A percentile compares a stretch with the other conserved stretches of the same genome.
phyloP scores from a whole-genome alignment of 1,284 basidiomycete genomes.

The Tremellales sp. region DNA sequence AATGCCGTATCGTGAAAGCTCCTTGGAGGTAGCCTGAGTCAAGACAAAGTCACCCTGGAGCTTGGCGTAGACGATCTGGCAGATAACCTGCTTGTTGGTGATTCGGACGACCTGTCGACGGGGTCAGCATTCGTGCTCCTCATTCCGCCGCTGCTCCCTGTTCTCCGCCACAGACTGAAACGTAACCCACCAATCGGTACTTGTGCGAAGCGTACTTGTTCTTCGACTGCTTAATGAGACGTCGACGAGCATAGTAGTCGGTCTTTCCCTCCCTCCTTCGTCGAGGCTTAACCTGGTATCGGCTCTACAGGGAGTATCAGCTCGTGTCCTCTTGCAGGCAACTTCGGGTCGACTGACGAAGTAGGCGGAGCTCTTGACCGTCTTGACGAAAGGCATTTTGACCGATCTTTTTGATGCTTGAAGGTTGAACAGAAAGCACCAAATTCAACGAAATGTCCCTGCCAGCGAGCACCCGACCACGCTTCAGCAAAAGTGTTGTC shows the following conservation, averaged over 20 bases:
- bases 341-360: conserved; percentile 51
- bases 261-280: conserved; percentile 96
- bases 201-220: conserved; percentile 99
- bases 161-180: conserved; percentile 63
- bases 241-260: conserved; percentile 98
- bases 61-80: conserved; percentile 94
- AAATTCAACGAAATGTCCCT: no score
- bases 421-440: conserved; percentile 5
- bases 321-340: neutral
- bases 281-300: conserved; percentile 96
- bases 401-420: conserved; percentile 16
- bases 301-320: neutral
- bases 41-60: conserved; percentile 95
- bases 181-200: conserved; percentile 74
- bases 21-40: conserved; percentile 78
- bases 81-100: conserved; percentile 88
- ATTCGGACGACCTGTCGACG: conserved; percentile 81
- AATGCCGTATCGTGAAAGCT: conserved; percentile 94
- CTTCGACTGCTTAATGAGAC: conserved; percentile 95
- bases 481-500: no score
- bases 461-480: no score
- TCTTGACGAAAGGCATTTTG: conserved; percentile 55
- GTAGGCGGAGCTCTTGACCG: conserved; percentile 68
- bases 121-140: neutral
- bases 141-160: conserved; percentile 49